phyloP scores from a whole-genome alignment of 2,329 filamentous ascomycete species.

The Lithohypha guttulata region DNA sequence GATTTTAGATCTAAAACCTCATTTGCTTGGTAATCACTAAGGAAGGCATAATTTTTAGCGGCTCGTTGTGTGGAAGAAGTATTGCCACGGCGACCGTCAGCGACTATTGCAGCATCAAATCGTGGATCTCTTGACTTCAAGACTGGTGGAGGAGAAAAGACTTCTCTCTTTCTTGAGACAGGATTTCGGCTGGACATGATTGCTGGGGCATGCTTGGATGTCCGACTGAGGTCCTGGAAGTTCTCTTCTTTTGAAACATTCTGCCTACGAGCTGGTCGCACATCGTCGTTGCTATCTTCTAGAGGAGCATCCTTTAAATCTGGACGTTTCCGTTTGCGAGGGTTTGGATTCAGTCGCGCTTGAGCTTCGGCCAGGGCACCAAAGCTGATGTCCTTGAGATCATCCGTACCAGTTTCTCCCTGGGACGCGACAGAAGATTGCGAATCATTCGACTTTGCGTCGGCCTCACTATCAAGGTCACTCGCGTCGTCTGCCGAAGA shows the following conservation, averaged over 20 bases:
- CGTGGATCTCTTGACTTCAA: constrained; percentile 72
- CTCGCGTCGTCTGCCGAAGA: too few relatives aligned
- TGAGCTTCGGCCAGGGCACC: constrained; percentile 84
- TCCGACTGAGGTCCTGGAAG: constrained; percentile 31
- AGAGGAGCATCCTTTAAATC: constrained; percentile 22
- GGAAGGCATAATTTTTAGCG: constrained; percentile 70
- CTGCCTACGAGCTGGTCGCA: constrained; percentile 17
- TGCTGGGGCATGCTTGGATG: constrained; percentile 80
- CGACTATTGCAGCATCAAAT: constrained; percentile 57
- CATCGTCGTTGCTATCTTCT: constrained; percentile 17
- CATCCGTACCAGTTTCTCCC: background rate
- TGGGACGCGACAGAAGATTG: constrained; percentile 5
- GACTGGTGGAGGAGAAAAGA: constrained; percentile 46
- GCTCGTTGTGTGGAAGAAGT: constrained; percentile 42
- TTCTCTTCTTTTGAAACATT: constrained; percentile 21
- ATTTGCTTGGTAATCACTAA: constrained; percentile 73
- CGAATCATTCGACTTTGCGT: too few relatives aligned
- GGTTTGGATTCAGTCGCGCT: constrained; percentile 47
- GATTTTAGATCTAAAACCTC: constrained; percentile 67
- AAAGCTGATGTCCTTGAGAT: constrained; percentile 60
- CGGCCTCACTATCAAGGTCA: too few relatives aligned
- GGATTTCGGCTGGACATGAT: constrained; percentile 72
- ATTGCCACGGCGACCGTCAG: constrained; percentile 25
- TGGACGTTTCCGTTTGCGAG: constrained; percentile 22
- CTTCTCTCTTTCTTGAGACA: constrained; percentile 68